A percentile compares a stretch with the other conserved stretches of the same genome.
Evolutionary conservation across 78 protist genomes (phyloP).

Genomic region (Dictyostelium citrinum): DNA sequence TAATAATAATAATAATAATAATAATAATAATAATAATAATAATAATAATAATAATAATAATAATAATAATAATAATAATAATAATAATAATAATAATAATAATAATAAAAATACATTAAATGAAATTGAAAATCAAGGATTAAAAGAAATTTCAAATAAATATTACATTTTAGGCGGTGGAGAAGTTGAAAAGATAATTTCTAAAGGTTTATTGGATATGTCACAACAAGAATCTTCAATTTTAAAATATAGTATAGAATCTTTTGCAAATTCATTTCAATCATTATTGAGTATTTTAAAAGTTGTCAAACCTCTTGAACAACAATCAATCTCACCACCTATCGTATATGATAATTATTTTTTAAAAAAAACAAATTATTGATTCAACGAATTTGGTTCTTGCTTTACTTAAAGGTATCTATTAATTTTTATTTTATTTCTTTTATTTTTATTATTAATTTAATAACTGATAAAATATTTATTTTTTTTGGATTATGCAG

Average conservation of each 20-base stretch:
- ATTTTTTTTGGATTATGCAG: too few species aligned
- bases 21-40: neutral
- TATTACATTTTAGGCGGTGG: neutral
- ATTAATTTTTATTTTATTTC: neutral
- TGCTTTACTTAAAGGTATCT: neutral
- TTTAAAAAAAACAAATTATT: conserved; percentile 6
- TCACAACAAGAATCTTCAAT: neutral
- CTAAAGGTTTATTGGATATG: neutral
- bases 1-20: neutral
- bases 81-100: neutral
- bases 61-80: neutral
- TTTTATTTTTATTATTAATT: neutral
- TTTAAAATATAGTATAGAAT: neutral
- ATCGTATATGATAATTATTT: neutral
- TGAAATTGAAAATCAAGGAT: neutral
- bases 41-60: neutral
- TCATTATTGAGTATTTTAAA: neutral
- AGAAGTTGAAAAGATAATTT: neutral
- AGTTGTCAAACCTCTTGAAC: neutral
- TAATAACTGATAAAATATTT: too few species aligned
- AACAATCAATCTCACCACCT: neutral
- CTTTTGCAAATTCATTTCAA: neutral
- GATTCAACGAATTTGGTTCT: neutral
- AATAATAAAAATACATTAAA: neutral
- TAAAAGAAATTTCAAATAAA: neutral